A percentile compares a stretch with the other conserved stretches of the same genome.
Evolutionary conservation across 208 protist species (phyloP).

Genomic region (Novymonas esmeraldas): DNA sequence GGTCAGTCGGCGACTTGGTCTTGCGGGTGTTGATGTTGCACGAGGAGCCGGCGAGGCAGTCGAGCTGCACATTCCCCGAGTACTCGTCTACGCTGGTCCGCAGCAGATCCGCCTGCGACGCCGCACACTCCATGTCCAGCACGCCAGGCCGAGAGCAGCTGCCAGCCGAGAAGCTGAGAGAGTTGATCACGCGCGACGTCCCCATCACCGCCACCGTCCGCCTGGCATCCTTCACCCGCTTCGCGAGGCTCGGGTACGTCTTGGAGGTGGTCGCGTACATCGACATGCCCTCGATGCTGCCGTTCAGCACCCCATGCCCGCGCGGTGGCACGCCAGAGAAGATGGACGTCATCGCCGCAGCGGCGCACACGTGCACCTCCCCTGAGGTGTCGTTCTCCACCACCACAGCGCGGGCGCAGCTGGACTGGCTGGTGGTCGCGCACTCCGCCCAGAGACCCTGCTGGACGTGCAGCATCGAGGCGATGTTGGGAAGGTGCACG

Average conservation of each 20-base stretch:
- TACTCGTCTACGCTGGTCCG: conserved; percentile 20
- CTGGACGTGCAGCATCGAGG: conserved; percentile 32
- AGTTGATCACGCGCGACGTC: conserved; percentile 60
- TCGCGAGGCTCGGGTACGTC: conserved; percentile 53
- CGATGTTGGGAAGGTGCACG: conserved; percentile 67
- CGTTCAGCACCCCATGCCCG: conserved; percentile 50
- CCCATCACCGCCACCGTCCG: conserved; percentile 48
- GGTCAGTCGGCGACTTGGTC: conserved; percentile 33
- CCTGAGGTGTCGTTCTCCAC: conserved; percentile 47
- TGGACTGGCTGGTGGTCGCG: conserved; percentile 30
- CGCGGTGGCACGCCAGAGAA: conserved; percentile 59
- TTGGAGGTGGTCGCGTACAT: conserved; percentile 44
- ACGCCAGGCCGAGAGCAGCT: conserved; percentile 58
- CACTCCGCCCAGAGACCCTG: conserved; percentile 51
- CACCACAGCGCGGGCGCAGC: conserved; percentile 60
- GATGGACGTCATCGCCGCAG: conserved; percentile 53
- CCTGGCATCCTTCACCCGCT: conserved; percentile 48
- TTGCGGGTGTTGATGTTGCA: conserved; percentile 59
- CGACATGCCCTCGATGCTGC: conserved; percentile 40
- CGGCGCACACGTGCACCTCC: conserved; percentile 43
- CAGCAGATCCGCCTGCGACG: conserved; percentile 20
- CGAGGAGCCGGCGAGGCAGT: conserved; percentile 52
- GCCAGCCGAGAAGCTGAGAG: conserved; percentile 36
- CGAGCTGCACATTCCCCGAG: conserved; percentile 35
- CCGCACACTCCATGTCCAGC: conserved; percentile 75